These are phyloP conservation scores for Aaosphaeria arxii DNA, from an alignment of 2,329 filamentous ascomycete species.

Conservation along the genomic window DNA sequence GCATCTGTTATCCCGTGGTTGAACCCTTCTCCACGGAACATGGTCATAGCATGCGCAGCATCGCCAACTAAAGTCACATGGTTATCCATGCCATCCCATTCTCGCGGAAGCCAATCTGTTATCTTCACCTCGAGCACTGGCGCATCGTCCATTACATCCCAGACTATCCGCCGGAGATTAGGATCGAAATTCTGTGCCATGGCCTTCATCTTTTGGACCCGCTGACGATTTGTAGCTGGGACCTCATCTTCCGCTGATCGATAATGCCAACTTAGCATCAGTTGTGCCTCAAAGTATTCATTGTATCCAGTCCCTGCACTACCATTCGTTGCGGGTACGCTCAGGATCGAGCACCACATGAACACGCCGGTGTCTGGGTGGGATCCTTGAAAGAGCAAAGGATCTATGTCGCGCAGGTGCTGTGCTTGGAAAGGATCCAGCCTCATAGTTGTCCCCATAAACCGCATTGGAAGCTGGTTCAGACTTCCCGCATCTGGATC, in stretches of 20 bases:
- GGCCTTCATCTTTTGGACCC: constrained; percentile 9
- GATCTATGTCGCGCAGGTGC: constrained; percentile 12
- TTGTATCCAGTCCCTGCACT: constrained; percentile 23
- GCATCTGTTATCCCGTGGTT: constrained; percentile 13
- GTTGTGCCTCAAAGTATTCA: constrained; percentile 42
- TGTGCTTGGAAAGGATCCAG: constrained; percentile 31
- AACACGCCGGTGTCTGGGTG: constrained; percentile 10
- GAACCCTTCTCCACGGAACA: constrained; percentile 11
- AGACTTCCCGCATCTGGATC: constrained; percentile 16
- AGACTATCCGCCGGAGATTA: constrained; percentile 2
- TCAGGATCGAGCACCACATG: constrained; percentile 36
- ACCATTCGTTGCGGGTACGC: constrained; percentile 39
- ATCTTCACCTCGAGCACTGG: constrained; percentile 10
- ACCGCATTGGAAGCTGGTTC: constrained; percentile 37
- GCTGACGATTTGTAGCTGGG: constrained; percentile 1
- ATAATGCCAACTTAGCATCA: constrained; percentile 47
- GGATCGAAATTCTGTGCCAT: constrained; percentile 6
- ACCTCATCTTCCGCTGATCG: constrained; percentile 6
- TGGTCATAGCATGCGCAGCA: constrained; percentile 29
- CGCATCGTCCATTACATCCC: constrained; percentile 7
- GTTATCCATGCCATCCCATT: constrained; percentile 6
- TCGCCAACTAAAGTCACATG: constrained; percentile 24
- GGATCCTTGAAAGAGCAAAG: constrained; percentile 13
- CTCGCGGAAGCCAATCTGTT: constrained; percentile 8
- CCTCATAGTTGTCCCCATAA: constrained; percentile 39